Percentiles rank a stretch among this genome's conserved stretches.
phyloP scores from a whole-genome alignment of 1,284 basidiomycete species.

The Rhodofomes roseus region DNA sequence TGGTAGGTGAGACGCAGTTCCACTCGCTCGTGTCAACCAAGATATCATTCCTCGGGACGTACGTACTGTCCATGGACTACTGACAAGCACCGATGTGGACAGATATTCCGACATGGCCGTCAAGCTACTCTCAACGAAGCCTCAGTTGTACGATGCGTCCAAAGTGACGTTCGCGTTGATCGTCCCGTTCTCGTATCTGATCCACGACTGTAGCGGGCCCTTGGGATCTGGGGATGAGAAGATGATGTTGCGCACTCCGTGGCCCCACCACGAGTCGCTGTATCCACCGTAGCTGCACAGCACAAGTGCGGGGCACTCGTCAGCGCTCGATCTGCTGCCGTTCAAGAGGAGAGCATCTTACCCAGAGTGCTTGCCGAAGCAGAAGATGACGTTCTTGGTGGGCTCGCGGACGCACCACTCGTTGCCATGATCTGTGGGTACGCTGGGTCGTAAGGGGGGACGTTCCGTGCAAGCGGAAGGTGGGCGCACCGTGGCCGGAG shows the following conservation, averaged over 20 bases:
- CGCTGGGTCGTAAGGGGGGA: background rate
- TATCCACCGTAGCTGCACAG: slow-evolving; percentile 60
- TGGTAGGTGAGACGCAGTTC: too few species aligned
- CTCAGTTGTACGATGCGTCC: slow-evolving; percentile 22
- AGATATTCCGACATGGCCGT: too few species aligned
- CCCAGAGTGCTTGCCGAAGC: slow-evolving; percentile 73
- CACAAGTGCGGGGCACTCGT: background rate
- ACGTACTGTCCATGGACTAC: too few species aligned
- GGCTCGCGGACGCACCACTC: slow-evolving; percentile 71
- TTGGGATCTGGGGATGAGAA: slow-evolving; percentile 46
- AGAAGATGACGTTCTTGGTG: slow-evolving; percentile 58
- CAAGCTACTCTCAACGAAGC: too few species aligned
- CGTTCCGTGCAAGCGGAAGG: background rate
- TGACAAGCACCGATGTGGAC: too few species aligned
- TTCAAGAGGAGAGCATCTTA: slow-evolving; percentile 25
- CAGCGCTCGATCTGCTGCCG: background rate
- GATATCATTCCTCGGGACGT: too few species aligned
- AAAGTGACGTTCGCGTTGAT: slow-evolving; percentile 27
- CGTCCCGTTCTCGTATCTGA: slow-evolving; percentile 50
- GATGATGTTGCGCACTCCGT: slow-evolving; percentile 60
- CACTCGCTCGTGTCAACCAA: too few species aligned
- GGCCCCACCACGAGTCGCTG: slow-evolving; percentile 48
- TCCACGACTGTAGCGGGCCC: slow-evolving; percentile 54
- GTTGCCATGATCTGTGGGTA: slow-evolving; percentile 65
- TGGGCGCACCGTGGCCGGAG: background rate